phyloP scores from a whole-genome alignment of 306 rosid genomes.

The Fagus crenata region DNA sequence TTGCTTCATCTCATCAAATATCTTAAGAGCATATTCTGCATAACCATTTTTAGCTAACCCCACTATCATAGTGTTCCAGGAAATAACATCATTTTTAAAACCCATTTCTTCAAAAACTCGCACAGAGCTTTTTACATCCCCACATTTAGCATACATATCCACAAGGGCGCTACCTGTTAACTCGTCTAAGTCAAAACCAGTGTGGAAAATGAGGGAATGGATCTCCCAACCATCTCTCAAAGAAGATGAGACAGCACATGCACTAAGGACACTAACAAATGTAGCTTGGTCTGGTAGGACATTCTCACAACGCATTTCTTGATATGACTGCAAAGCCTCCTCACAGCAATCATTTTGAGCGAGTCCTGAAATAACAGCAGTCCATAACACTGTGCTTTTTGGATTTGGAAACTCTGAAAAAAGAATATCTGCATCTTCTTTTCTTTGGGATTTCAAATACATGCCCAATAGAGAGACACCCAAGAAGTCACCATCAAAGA shows the following conservation, averaged over 20 bases:
- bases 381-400: slow-evolving; percentile 60
- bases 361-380: slow-evolving; percentile 64
- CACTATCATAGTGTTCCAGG: slow-evolving; percentile 88
- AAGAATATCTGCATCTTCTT: slow-evolving; percentile 54
- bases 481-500: slow-evolving; percentile 58
- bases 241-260: slow-evolving; percentile 63
- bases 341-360: slow-evolving; percentile 55
- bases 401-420: slow-evolving; percentile 63
- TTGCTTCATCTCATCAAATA: slow-evolving; percentile 59
- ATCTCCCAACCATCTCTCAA: slow-evolving; percentile 56
- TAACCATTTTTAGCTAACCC: slow-evolving; percentile 83
- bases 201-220: slow-evolving; percentile 66
- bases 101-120: slow-evolving; percentile 66
- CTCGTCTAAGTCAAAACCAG: slow-evolving; percentile 73
- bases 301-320: slow-evolving; percentile 55
- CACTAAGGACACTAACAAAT: slow-evolving; percentile 69
- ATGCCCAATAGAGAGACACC: slow-evolving; percentile 63
- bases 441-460: slow-evolving; percentile 60
- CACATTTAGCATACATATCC: slow-evolving; percentile 92
- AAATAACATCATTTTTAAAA: slow-evolving; percentile 53
- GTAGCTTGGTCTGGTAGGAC: slow-evolving; percentile 79
- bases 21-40: slow-evolving; percentile 53
- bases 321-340: slow-evolving; percentile 56
- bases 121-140: slow-evolving; percentile 54
- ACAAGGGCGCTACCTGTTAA: slow-evolving; percentile 65